Evolutionary conservation across 2,329 filamentous ascomycete species (phyloP), one percentile per base, ranked within the genome.

Genomic region (Pyrenophora teres): DNA sequence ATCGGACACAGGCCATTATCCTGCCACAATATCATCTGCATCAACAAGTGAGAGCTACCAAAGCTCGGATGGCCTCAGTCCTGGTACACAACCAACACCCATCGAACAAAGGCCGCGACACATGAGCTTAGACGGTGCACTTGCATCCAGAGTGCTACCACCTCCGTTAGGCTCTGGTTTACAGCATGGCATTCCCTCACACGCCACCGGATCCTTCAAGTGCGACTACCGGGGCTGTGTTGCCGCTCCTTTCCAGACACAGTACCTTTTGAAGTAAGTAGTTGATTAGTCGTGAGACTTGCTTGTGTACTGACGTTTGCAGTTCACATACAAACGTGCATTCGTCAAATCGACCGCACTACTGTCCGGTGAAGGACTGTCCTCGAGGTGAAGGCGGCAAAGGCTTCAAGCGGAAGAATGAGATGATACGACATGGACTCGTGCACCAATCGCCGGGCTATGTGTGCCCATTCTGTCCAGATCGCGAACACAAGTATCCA

Each of bases 361-460:
- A 83, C 63, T 87, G 85, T 66, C 81, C 83, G 1, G 79, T 86
- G 7, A 71, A 76, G 19, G 80, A 77, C 4, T 87, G 85, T 62
- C 75, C 81, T 10, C 79, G 84, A 33, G 79, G 77, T n/a, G 76
- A 82, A 56, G 82, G 83, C n/a, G 84, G 84, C 16, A 84, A 84
- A 63, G 85, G 85, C 1, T 87, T 87, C 76, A 87, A 87, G 68
- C 79, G 85, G 27, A 87, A 87, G 67, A 87, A 87, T 57, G 85
- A 87, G 67, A 87, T 87, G 85, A 86, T 87, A 55, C 78, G 85
- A n/a, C 85, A 87, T 66, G 92, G 93, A 1, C 82, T 97, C 3
- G 94, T 97, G 3, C 94, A 99, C 68, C 88, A 92, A 60, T 96
- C 91, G 6, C 94, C 94, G 1, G 93, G 93, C 54, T 99, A 97